These are phyloP conservation scores for fission yeast (Schizosaccharomyces pombe) DNA, from an alignment of 805 yeast species.

Conservation along the genomic window DNA sequence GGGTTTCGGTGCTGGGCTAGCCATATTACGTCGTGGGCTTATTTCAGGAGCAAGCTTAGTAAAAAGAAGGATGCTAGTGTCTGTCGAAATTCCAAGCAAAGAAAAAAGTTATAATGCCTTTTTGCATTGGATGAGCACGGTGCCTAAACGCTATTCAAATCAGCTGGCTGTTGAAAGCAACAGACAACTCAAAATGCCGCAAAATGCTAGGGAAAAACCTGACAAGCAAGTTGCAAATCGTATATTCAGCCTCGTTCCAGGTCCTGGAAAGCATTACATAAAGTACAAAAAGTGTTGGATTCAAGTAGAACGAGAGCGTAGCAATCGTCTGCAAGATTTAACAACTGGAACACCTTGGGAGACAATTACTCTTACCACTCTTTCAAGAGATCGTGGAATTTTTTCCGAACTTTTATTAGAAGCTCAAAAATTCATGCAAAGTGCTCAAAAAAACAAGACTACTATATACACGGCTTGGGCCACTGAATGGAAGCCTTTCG, in stretches of 20 bases:
- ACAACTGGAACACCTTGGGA: constrained; percentile 86
- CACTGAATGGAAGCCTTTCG: constrained; percentile 96
- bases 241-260: constrained; percentile 78
- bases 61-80: constrained; percentile 68
- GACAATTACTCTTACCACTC: constrained; percentile 79
- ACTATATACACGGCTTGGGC: constrained; percentile 90
- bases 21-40: constrained; percentile 48
- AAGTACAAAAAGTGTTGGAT: constrained; percentile 70
- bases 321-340: constrained; percentile 69
- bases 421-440: constrained; percentile 69
- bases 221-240: constrained; percentile 81
- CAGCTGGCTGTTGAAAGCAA: constrained; percentile 78
- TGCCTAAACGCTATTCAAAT: constrained; percentile 17
- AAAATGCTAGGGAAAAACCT: constrained; percentile 4
- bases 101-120: constrained; percentile 92
- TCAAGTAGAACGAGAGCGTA: constrained; percentile 70
- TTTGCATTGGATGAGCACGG: constrained; percentile 60
- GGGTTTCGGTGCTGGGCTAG: constrained; percentile 78
- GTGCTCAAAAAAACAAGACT: constrained; percentile 34
- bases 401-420: constrained; percentile 53
- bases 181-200: not conserved
- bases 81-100: constrained; percentile 75
- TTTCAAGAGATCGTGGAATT: constrained; percentile 54
- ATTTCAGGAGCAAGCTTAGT: constrained; percentile 39
- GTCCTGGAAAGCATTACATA: constrained; percentile 85